phyloP scores from a whole-genome alignment of 257 asterid genomes.

The Scutellaria minor region DNA sequence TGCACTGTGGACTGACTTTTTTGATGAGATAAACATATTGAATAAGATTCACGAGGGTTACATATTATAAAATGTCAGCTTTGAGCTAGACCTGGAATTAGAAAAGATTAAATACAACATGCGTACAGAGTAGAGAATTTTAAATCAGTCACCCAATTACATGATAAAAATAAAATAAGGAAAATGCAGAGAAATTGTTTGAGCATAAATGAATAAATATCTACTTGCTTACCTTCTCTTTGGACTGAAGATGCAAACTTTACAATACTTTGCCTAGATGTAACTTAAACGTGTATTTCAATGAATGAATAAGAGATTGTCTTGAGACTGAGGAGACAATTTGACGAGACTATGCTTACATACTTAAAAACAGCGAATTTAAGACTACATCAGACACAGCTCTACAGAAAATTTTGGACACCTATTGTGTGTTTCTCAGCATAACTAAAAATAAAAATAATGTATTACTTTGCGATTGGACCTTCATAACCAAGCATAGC shows the following conservation, averaged over 20 bases:
- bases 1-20: no score
- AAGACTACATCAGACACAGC: background rate
- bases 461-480: background rate
- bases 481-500: constrained; percentile 23
- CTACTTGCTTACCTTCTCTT: background rate
- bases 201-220: background rate
- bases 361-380: background rate
- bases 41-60: background rate
- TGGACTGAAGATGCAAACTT: background rate
- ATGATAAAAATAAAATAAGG: background rate
- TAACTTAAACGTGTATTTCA: constrained; percentile 2
- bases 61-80: no score
- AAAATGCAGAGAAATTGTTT: background rate
- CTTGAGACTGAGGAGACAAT: background rate
- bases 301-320: background rate
- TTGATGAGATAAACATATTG: background rate
- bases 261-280: background rate
- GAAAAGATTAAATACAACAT: background rate
- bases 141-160: background rate
- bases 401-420: background rate
- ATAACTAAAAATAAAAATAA: background rate
- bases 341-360: no score
- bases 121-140: background rate
- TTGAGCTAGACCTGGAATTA: background rate
- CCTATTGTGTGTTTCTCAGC: background rate